Conservation (phyloP, 208 protist species). For the Acanthamoeba castellanii region DNA sequence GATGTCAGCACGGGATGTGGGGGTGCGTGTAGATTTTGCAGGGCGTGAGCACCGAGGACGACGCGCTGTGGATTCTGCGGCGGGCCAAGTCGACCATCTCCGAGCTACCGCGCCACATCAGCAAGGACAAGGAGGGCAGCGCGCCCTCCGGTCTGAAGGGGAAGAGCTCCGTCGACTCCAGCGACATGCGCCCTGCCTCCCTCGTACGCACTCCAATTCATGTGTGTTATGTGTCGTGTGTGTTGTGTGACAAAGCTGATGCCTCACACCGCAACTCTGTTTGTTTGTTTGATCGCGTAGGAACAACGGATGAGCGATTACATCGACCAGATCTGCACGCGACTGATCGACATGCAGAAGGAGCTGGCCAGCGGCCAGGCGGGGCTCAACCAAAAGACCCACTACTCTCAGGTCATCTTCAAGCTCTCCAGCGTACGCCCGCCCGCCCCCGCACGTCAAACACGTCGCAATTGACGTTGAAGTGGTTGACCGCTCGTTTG, state of each 20-base stretch:
- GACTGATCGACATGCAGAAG: constrained; percentile 40
- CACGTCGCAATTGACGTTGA: not conserved
- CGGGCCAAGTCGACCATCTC: constrained; percentile 42
- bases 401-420: constrained; percentile 12
- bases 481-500: not conserved
- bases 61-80: not conserved
- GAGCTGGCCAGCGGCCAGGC: constrained; percentile 13
- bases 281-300: not conserved
- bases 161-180: not conserved
- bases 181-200: not conserved
- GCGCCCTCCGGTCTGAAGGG: not conserved
- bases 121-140: constrained; percentile 40
- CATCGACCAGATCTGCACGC: constrained; percentile 23
- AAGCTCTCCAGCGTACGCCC: constrained; percentile 29
- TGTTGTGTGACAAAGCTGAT: not conserved
- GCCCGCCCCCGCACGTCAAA: not conserved
- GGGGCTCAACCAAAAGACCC: not conserved
- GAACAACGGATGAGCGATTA: constrained; percentile 48
- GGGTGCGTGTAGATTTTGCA: not conserved
- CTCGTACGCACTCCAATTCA: not conserved
- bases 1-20: not conserved
- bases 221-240: not conserved
- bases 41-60: not conserved
- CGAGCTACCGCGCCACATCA: constrained; percentile 28
- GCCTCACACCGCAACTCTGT: not conserved